Percentiles rank a stretch among this genome's conserved stretches.
Evolutionary conservation across 2,329 filamentous ascomycete genomes (phyloP).

Genomic region (Colletotrichum sansevieriae): DNA sequence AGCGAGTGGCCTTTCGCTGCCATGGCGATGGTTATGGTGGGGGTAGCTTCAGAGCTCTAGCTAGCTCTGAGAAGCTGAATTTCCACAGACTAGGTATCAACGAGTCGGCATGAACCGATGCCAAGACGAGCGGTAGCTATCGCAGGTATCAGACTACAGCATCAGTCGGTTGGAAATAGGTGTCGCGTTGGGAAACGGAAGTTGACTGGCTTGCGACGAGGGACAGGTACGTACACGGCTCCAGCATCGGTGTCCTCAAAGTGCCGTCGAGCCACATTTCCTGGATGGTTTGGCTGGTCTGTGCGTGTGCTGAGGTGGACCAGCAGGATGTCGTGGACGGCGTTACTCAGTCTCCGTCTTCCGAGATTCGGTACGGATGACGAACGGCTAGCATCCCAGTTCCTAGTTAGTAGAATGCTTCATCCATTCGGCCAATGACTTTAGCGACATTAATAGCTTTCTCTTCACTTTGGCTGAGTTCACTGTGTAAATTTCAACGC

Average conservation of each 20-base stretch:
- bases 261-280: constrained; percentile 41
- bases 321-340: constrained; percentile 33
- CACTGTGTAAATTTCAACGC: too few relatives aligned
- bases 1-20: constrained; percentile 60
- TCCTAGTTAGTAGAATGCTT: too few relatives aligned
- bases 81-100: not conserved
- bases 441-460: too few relatives aligned
- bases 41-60: constrained; percentile 41
- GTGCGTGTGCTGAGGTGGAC: constrained; percentile 1
- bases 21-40: constrained; percentile 52
- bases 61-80: constrained; percentile 32
- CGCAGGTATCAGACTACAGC: constrained; percentile 4
- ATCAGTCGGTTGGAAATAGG: constrained; percentile 11
- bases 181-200: constrained; percentile 26
- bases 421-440: too few relatives aligned
- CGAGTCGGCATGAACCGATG: constrained; percentile 16
- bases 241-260: constrained; percentile 42
- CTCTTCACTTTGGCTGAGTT: too few relatives aligned
- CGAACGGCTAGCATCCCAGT: too few relatives aligned
- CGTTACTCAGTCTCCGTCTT: constrained; percentile 29
- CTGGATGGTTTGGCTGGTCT: constrained; percentile 27
- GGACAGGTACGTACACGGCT: constrained; percentile 38
- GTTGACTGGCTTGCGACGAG: constrained; percentile 31
- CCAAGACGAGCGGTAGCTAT: constrained; percentile 9
- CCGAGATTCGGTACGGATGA: constrained; percentile 2